A percentile compares a stretch with the other conserved stretches of the same genome.
These are phyloP conservation scores for Protea cynaroides DNA, from an alignment of 164 flowering plant genomes.

Conservation along the genomic window DNA sequence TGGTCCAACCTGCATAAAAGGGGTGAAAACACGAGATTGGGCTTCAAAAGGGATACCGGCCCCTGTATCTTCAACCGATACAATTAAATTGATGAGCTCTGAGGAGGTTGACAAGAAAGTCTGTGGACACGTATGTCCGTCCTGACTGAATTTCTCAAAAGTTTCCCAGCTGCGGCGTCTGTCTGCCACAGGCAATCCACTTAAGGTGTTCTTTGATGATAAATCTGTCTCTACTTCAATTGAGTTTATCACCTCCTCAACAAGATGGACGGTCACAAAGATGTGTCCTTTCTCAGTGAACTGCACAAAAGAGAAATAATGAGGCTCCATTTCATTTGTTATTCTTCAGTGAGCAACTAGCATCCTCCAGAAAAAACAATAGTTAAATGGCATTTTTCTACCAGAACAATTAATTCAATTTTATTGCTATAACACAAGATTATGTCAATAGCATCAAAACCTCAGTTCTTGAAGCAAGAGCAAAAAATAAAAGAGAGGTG, in stretches of 20 bases:
- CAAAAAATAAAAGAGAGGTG: too few relatives aligned
- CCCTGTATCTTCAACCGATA: slow-evolving; percentile 97
- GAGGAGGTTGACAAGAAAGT: slow-evolving; percentile 24
- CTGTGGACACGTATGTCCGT: slow-evolving; percentile 22
- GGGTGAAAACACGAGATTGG: slow-evolving; percentile 83
- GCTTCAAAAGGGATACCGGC: slow-evolving; percentile 82
- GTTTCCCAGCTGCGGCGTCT: slow-evolving; percentile 64
- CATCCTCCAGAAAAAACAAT: too few relatives aligned
- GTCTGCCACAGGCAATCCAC: slow-evolving; percentile 83
- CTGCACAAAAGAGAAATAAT: slow-evolving; percentile 30
- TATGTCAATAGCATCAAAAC: too few relatives aligned
- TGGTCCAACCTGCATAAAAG: slow-evolving; percentile 91
- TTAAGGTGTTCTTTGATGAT: slow-evolving; percentile 51
- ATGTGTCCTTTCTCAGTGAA: slow-evolving; percentile 94
- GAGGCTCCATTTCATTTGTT: neutral
- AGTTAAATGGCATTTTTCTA: too few relatives aligned
- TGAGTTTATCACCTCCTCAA: slow-evolving; percentile 62
- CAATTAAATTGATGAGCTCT: slow-evolving; percentile 52
- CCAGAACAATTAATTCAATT: too few relatives aligned
- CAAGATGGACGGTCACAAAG: slow-evolving; percentile 74
- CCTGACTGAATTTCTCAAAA: slow-evolving; percentile 49
- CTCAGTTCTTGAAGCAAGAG: too few relatives aligned
- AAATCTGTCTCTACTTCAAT: slow-evolving; percentile 43
- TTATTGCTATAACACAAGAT: too few relatives aligned
- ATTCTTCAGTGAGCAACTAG: too few relatives aligned